Evolutionary conservation across 257 asterid species (phyloP).

Genomic region (Salvia splendens): DNA sequence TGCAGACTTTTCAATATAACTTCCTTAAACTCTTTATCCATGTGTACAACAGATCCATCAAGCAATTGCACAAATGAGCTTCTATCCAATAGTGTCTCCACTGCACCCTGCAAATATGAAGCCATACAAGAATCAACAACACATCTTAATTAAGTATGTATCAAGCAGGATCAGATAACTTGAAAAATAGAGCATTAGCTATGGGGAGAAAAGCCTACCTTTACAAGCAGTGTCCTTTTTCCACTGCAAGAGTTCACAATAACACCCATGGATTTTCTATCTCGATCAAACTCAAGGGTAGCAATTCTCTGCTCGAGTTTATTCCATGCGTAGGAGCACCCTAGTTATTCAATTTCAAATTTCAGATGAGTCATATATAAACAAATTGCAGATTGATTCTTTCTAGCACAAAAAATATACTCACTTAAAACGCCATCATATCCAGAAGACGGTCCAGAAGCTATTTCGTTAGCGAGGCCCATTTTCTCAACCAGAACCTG

Average conservation of each 20-base stretch:
- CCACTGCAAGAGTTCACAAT: constrained; percentile 71
- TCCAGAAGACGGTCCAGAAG: constrained; percentile 54
- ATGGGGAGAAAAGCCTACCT: constrained; percentile 52
- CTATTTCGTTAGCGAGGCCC: constrained; percentile 75
- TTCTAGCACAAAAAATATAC: constrained; percentile 30
- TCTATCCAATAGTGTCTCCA: constrained; percentile 88
- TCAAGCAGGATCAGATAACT: neutral
- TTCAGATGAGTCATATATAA: constrained; percentile 34
- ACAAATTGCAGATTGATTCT: neutral
- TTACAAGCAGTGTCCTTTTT: constrained; percentile 67
- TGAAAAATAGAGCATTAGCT: neutral
- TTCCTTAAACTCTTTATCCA: constrained; percentile 54
- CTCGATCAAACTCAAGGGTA: constrained; percentile 97
- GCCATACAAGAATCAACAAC: constrained; percentile 16
- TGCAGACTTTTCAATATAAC: constrained; percentile 66
- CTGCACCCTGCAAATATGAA: constrained; percentile 75
- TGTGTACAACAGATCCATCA: constrained; percentile 72
- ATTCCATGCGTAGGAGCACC: constrained; percentile 75
- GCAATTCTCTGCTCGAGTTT: constrained; percentile 77
- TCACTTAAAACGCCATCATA: constrained; percentile 66
- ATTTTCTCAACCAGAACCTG: constrained; percentile 98
- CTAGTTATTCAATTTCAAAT: constrained; percentile 41
- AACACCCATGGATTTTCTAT: constrained; percentile 98
- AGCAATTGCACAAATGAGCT: constrained; percentile 77
- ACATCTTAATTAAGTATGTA: neutral